Conservation (phyloP, 2,329 filamentous ascomycete genomes). For the Ascocoryne sarcoides region DNA sequence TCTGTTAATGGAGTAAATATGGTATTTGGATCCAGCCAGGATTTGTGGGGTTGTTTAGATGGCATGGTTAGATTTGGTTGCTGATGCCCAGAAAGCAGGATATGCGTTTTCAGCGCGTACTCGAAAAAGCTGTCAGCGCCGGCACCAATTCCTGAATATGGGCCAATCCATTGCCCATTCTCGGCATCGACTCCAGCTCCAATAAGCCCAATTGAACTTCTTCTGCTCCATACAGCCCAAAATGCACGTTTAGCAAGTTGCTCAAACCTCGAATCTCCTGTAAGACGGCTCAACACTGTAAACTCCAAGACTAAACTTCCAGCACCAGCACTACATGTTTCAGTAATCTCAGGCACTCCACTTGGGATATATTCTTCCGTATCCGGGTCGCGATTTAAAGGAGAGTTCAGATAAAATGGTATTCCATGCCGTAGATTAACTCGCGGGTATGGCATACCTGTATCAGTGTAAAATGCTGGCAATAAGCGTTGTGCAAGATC, state of each 20-base stretch:
- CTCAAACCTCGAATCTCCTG: conserved; percentile 81
- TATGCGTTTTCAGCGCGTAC: conserved; percentile 90
- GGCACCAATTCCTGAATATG: conserved; percentile 88
- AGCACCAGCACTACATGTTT: conserved; percentile 95
- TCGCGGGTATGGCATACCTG: conserved; percentile 86
- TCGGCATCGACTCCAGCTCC: conserved; percentile 91
- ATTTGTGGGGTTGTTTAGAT: conserved; percentile 16
- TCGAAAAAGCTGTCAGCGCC: conserved; percentile 98
- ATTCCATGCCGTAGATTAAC: conserved; percentile 88
- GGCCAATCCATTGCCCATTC: conserved; percentile 77
- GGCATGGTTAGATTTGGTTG: conserved; percentile 40
- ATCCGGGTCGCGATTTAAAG: conserved; percentile 53
- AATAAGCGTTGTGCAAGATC: conserved; percentile 78
- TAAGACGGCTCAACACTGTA: conserved; percentile 78
- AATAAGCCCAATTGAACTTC: conserved; percentile 78
- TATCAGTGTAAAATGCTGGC: conserved; percentile 85
- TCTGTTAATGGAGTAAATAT: conserved; percentile 50
- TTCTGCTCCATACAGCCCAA: conserved; percentile 89
- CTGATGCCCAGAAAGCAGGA: conserved; percentile 72
- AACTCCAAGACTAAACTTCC: conserved; percentile 93
- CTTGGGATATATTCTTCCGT: conserved; percentile 31
- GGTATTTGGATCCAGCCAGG: conserved; percentile 55
- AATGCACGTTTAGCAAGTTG: conserved; percentile 84
- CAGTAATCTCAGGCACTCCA: conserved; percentile 61
- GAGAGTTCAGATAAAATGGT: conserved; percentile 84